Evolutionary conservation across 164 flowering plant genomes (phyloP).

Genomic region (Litsea cubeba): DNA sequence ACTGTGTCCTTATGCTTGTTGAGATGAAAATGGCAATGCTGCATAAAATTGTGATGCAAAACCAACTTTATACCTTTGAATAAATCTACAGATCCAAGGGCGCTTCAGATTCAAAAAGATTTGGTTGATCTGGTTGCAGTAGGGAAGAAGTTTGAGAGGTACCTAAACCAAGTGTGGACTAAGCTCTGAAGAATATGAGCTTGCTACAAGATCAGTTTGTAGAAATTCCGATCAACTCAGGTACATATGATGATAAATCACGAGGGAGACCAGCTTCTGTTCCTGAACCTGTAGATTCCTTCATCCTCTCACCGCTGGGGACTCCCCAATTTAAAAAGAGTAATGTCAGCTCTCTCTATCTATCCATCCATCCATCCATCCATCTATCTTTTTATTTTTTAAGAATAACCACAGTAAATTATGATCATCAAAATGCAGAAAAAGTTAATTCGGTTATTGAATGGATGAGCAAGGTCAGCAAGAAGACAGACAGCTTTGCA

Average conservation of each 20-base stretch:
- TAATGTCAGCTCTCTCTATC: neutral
- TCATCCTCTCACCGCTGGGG: neutral
- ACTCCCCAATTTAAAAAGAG: constrained; percentile 10
- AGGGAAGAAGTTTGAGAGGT: neutral
- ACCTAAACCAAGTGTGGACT: neutral
- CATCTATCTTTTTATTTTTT: neutral
- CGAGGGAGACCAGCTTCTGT: neutral
- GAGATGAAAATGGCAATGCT: constrained; percentile 12
- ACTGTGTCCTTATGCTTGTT: constrained; percentile 3
- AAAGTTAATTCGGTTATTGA: constrained; percentile 15
- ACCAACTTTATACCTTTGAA: constrained; percentile 1
- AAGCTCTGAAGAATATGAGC: constrained; percentile 3
- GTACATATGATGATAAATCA: neutral
- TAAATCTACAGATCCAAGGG: neutral
- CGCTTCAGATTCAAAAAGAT: neutral
- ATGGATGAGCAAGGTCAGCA: constrained; percentile 36
- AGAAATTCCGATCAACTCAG: constrained; percentile 4
- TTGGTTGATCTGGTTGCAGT: neutral
- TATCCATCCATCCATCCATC: neutral
- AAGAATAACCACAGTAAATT: too few relatives aligned
- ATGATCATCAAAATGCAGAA: constrained; percentile 21
- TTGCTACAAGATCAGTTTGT: constrained; percentile 1
- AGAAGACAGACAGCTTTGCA: constrained; percentile 33
- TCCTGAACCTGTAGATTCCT: neutral
- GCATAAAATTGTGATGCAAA: constrained; percentile 6